A percentile compares a stretch with the other conserved stretches of the same genome.
Conservation (phyloP, 1,284 basidiomycete genomes). For the Pulchroboletus neoregius region DNA sequence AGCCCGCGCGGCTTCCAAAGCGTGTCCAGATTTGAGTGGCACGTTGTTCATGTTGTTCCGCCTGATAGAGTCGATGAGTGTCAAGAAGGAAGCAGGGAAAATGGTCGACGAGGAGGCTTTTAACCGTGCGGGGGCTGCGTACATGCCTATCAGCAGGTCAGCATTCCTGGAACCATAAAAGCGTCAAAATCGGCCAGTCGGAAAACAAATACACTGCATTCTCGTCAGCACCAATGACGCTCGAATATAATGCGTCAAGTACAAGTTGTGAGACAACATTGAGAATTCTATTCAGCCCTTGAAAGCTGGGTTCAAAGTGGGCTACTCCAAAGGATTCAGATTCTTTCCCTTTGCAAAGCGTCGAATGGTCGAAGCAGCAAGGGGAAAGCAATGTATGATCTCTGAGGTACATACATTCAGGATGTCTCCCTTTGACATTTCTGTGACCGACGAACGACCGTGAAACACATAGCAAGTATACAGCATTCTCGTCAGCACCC, state of each 20-base stretch:
- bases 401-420: no score
- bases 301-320: no score
- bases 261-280: no score
- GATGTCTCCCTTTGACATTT: no score
- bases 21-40: constrained; percentile 20
- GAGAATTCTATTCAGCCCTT: no score
- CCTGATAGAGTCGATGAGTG: constrained; percentile 20
- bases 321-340: no score
- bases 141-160: constrained; percentile 17
- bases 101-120: constrained; percentile 16
- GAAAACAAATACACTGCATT: constrained; percentile 16
- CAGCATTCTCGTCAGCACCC: neutral
- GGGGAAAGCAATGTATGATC: no score
- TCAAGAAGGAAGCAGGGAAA: constrained; percentile 17
- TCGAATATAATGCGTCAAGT: no score
- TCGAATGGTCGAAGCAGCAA: no score
- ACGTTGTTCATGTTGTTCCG: constrained; percentile 20
- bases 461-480: no score
- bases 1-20: constrained; percentile 18
- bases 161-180: constrained; percentile 8
- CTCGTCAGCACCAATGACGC: neutral
- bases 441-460: no score
- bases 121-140: constrained; percentile 9
- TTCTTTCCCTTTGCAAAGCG: no score
- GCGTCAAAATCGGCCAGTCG: constrained; percentile 3